Percentiles rank a stretch among this genome's conserved stretches.
phyloP scores from a whole-genome alignment of 2,329 filamentous ascomycete genomes.

The Cladosporium sp. region DNA sequence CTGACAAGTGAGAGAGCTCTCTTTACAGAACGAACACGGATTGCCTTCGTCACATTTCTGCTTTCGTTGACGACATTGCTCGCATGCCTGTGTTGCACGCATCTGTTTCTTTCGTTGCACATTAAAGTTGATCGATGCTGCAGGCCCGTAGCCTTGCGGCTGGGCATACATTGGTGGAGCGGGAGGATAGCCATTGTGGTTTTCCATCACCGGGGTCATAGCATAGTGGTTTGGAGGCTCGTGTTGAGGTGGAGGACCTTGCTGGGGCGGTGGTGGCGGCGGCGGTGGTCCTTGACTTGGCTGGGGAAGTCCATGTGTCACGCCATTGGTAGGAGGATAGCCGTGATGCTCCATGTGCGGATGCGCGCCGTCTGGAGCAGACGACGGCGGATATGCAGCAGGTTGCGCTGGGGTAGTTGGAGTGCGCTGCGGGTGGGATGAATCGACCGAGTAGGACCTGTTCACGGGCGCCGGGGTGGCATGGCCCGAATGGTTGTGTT shows the following conservation, averaged over 20 bases:
- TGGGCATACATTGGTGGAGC: slow-evolving; percentile 25
- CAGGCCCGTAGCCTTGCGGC: slow-evolving; percentile 22
- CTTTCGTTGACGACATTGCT: slow-evolving; percentile 80
- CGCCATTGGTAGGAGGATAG: slow-evolving; percentile 27
- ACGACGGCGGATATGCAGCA: slow-evolving; percentile 18
- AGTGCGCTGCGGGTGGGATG: slow-evolving; percentile 28
- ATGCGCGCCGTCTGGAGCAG: slow-evolving; percentile 24
- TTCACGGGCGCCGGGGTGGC: slow-evolving; percentile 32
- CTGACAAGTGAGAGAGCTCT: slow-evolving; percentile 77
- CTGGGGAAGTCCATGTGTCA: slow-evolving; percentile 15
- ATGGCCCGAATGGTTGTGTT: slow-evolving; percentile 31
- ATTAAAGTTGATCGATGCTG: slow-evolving; percentile 21
- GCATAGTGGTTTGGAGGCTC: slow-evolving; percentile 24
- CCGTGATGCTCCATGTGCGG: slow-evolving; percentile 28
- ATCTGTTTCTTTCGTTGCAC: slow-evolving; percentile 32
- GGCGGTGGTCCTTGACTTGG: slow-evolving; percentile 10
- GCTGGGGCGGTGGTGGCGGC: slow-evolving; percentile 10
- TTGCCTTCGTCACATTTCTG: slow-evolving; percentile 87
- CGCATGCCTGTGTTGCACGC: slow-evolving; percentile 67
- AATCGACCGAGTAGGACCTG: slow-evolving; percentile 31
- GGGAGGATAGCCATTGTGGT: slow-evolving; percentile 23
- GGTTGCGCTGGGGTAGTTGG: slow-evolving; percentile 32
- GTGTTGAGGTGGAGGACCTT: slow-evolving; percentile 21
- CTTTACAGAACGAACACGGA: slow-evolving; percentile 79
- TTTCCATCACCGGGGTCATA: slow-evolving; percentile 28